Evolutionary conservation across 257 asterid species (phyloP), one percentile per base, ranked within the genome.

Genomic region (Solanum sejunctum): DNA sequence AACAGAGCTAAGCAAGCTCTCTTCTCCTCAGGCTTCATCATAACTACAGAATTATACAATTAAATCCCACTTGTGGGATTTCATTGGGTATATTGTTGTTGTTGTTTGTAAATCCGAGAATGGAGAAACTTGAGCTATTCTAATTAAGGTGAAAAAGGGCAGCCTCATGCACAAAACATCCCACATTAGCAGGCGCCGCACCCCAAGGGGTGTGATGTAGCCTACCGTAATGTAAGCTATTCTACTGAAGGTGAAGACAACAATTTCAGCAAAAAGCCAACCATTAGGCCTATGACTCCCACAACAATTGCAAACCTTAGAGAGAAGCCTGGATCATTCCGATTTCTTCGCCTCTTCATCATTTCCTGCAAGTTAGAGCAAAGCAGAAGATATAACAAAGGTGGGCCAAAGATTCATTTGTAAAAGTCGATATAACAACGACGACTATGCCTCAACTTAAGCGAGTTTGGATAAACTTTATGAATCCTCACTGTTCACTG

Each of bases 201-300:
- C 18, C 57, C 71, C 41, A 7, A 63, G 41, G 20, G 71, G 18
- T 12, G 26, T 63, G 71, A 63, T 63, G 71, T 63, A 63, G 20
- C 71, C 12, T 63, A 12, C 0, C 71, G 8, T 26, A 63, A 63
- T 26, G 71, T 5, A 63, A 87, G 85, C 86, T 83, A 89, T 78
- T 84, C 87, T 83, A 88, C 84, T 21, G 90, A 51, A 63, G 88
- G 90, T 2, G 90, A 85, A n/a, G 91, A 86, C 82, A 87, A 88
- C 85, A 89, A 85, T 87, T 88, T 89, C 64, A 88, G 81, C 72
- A 91, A 84, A 85, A 91, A 78, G 61, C 93, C 93, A 26, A 85
- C 89, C 86, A 85, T 78, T 60, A 91, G 49, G 43, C 93, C 92
- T 47, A 89, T 91, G 79, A 91, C 26, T 43, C 90, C 92, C 61